phyloP scores from a whole-genome alignment of 768 basidiomycete genomes.

The Lactarius pseudohatsudake region DNA sequence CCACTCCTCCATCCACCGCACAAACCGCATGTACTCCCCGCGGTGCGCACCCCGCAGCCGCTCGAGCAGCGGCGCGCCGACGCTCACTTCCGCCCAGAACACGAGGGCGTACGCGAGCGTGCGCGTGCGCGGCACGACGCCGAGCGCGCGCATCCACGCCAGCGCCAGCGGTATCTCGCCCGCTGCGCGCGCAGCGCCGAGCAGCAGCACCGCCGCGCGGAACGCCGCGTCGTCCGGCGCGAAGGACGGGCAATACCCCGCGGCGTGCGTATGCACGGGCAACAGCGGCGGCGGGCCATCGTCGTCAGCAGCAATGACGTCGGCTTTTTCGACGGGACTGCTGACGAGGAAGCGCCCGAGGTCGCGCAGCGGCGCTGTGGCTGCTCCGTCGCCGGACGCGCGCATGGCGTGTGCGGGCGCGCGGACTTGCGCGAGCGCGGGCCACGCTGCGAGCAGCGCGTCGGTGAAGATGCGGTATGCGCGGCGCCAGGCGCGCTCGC shows the following conservation, averaged over 20 bases:
- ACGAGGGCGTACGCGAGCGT: conserved; percentile 64
- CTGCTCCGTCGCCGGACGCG: conserved; percentile 29
- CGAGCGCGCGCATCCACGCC: conserved; percentile 70
- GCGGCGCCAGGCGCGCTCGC: conserved; percentile 44
- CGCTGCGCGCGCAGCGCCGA: conserved; percentile 50
- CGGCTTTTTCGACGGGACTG: not conserved
- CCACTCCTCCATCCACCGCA: conserved; percentile 36
- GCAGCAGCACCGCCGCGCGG: conserved; percentile 57
- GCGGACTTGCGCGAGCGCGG: conserved; percentile 37
- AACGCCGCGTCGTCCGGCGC: conserved; percentile 54
- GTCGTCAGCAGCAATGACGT: not conserved
- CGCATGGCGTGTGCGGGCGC: conserved; percentile 43
- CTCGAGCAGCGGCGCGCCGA: conserved; percentile 60
- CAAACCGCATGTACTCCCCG: conserved; percentile 30
- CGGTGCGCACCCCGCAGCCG: conserved; percentile 34
- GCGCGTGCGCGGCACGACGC: conserved; percentile 49
- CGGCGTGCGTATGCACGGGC: conserved; percentile 20
- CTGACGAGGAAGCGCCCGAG: conserved; percentile 34
- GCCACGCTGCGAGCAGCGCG: conserved; percentile 59
- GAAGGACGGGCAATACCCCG: conserved; percentile 39
- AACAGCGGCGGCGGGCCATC: conserved; percentile 22
- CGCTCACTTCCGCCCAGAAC: conserved; percentile 70
- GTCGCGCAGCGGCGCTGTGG: conserved; percentile 34
- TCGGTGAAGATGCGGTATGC: conserved; percentile 54
- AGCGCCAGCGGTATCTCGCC: conserved; percentile 65